Evolutionary conservation across 768 basidiomycete species (phyloP).

Genomic region (Panaeolus cyanescens): DNA sequence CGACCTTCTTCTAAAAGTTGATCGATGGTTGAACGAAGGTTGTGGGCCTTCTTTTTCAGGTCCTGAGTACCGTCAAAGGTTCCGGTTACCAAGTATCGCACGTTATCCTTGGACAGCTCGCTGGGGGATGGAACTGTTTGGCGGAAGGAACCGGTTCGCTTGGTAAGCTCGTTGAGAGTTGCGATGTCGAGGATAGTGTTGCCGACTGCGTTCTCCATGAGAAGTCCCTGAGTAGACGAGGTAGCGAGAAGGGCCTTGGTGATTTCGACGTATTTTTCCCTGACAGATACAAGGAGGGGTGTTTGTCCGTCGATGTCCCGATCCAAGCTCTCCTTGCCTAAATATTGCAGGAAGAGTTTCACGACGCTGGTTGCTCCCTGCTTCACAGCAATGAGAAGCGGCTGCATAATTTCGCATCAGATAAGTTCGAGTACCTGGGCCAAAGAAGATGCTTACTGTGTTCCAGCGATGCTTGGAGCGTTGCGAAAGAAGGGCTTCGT

Average conservation of each 20-base stretch:
- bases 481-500: slow-evolving; percentile 42
- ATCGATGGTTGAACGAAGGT: background rate
- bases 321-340: slow-evolving; percentile 33
- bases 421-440: background rate
- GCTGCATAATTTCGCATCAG: slow-evolving; percentile 33
- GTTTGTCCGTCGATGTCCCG: slow-evolving; percentile 53
- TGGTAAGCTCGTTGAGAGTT: slow-evolving; percentile 25
- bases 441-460: slow-evolving; percentile 36
- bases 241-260: slow-evolving; percentile 38
- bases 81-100: background rate
- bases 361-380: slow-evolving; percentile 27
- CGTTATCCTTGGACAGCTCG: background rate
- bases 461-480: slow-evolving; percentile 46
- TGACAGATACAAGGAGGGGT: slow-evolving; percentile 51
- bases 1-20: background rate
- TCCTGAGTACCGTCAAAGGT: background rate
- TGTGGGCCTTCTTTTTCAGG: background rate
- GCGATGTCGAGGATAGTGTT: slow-evolving; percentile 43
- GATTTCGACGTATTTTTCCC: slow-evolving; percentile 32
- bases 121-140: background rate
- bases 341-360: slow-evolving; percentile 38
- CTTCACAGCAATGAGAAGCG: slow-evolving; percentile 56
- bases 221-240: slow-evolving; percentile 38
- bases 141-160: slow-evolving; percentile 15
- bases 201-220: slow-evolving; percentile 53